A percentile compares a stretch with the other conserved stretches of the same genome.
Evolutionary conservation across 305 asterid genomes (phyloP).

Genomic region (Ilex paraguariensis): DNA sequence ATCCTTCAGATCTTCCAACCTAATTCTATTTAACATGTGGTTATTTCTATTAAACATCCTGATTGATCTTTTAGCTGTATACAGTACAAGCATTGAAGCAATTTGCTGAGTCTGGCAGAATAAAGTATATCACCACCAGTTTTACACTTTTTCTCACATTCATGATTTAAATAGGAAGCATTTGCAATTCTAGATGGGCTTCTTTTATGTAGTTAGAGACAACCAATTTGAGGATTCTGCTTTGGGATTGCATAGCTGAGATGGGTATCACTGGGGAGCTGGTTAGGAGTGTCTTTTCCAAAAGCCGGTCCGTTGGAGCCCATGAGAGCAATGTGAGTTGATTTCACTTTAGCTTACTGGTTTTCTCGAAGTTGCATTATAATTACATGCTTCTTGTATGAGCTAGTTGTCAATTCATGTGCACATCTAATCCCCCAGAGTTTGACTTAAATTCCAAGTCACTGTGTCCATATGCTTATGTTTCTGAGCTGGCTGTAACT

Average conservation of each 20-base stretch:
- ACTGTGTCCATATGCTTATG: too few relatives aligned
- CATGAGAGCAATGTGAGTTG: conserved; percentile 24
- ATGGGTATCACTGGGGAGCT: conserved; percentile 20
- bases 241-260: conserved; percentile 12
- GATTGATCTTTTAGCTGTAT: background rate
- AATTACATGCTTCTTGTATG: too few relatives aligned
- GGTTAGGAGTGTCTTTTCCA: conserved; percentile 38
- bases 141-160: conserved; percentile 8
- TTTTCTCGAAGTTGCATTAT: too few relatives aligned
- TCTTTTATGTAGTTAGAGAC: conserved; percentile 3
- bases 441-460: too few relatives aligned
- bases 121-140: conserved; percentile 14
- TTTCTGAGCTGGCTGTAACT: too few relatives aligned
- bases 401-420: too few relatives aligned
- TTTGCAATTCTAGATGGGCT: background rate
- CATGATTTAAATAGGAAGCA: background rate
- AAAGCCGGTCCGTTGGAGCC: conserved; percentile 21
- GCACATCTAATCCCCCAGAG: too few relatives aligned
- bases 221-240: background rate
- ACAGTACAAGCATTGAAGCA: background rate
- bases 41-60: background rate
- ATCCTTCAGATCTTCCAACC: background rate
- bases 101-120: conserved; percentile 3
- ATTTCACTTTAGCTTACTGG: background rate
- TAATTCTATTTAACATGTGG: background rate